phyloP scores from a whole-genome alignment of 345 rosid genomes.

The Tarenaya hassleriana region DNA sequence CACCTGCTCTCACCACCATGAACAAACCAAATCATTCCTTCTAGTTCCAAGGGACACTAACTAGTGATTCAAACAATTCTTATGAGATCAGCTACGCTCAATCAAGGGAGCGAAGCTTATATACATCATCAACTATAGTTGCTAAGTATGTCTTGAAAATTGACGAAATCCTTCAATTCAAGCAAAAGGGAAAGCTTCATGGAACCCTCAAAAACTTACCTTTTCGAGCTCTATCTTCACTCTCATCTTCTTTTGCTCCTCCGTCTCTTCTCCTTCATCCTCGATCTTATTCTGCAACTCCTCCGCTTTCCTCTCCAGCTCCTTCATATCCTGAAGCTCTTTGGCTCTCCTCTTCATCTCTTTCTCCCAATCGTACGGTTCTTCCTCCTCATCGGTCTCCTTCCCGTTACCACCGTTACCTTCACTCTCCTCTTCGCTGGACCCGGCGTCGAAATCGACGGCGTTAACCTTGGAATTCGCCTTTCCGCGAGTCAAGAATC shows the following conservation, averaged over 20 bases:
- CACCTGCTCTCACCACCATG: slow-evolving; percentile 48
- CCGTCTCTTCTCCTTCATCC: slow-evolving; percentile 43
- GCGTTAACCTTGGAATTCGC: slow-evolving; percentile 55
- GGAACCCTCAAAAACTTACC: slow-evolving; percentile 27
- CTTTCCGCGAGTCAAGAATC: slow-evolving; percentile 48
- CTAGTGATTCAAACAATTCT: no score
- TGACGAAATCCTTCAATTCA: no score
- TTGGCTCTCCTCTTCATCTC: slow-evolving; percentile 56
- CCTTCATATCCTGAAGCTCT: slow-evolving; percentile 65
- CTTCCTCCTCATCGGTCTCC: slow-evolving; percentile 41
- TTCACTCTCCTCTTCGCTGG: slow-evolving; percentile 39
- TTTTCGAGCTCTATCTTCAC: slow-evolving; percentile 68
- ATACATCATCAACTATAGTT: no score
- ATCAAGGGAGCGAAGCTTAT: no score
- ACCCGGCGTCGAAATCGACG: slow-evolving; percentile 48
- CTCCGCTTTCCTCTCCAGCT: slow-evolving; percentile 66
- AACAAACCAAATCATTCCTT: no score
- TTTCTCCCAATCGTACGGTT: slow-evolving; percentile 49
- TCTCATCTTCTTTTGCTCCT: slow-evolving; percentile 61
- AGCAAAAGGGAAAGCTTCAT: no score
- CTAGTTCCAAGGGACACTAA: no score
- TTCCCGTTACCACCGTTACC: slow-evolving; percentile 37
- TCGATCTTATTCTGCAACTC: slow-evolving; percentile 48
- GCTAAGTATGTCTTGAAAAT: no score
- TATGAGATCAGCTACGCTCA: no score